phyloP scores from a whole-genome alignment of 805 yeast species.

The Candida peoriensis region DNA sequence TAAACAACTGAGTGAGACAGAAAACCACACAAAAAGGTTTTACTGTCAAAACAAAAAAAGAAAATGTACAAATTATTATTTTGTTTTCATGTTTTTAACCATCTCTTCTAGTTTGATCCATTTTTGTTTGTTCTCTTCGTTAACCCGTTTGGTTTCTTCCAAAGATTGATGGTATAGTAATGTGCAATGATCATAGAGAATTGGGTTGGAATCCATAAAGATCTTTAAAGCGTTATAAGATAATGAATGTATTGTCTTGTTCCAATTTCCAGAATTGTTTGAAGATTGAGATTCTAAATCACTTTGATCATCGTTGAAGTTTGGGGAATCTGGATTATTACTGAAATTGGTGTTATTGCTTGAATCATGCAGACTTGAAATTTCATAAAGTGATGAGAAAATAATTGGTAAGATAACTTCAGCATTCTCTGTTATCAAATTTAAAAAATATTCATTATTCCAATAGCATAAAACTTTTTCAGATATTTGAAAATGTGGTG shows the following conservation, averaged over 20 bases:
- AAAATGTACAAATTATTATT: too few species aligned
- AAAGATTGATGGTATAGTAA: conserved; percentile 74
- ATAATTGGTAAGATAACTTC: conserved; percentile 90
- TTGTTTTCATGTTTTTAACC: conserved; percentile 32
- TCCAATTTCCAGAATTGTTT: conserved; percentile 70
- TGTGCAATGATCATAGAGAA: conserved; percentile 89
- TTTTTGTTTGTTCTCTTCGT: conserved; percentile 55
- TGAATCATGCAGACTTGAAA: conserved; percentile 40
- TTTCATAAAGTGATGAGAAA: conserved; percentile 83
- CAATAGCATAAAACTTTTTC: conserved; percentile 92
- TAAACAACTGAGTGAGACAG: too few species aligned
- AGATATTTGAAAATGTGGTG: conserved; percentile 95
- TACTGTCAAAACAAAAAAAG: too few species aligned
- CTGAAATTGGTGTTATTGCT: conserved; percentile 10
- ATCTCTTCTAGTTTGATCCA: conserved; percentile 67
- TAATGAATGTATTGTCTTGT: conserved; percentile 84
- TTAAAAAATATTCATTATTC: conserved; percentile 91
- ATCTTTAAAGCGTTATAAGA: conserved; percentile 88
- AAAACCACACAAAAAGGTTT: too few species aligned
- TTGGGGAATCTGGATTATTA: conserved; percentile 1
- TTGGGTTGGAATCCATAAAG: conserved; percentile 87
- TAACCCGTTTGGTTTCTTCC: conserved; percentile 65
- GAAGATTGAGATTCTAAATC: conserved; percentile 6
- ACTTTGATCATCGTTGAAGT: conserved; percentile 15
- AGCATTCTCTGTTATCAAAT: conserved; percentile 85